Evolutionary conservation across 2,329 filamentous ascomycete genomes (phyloP).

Genomic region (Alternaria sp.): DNA sequence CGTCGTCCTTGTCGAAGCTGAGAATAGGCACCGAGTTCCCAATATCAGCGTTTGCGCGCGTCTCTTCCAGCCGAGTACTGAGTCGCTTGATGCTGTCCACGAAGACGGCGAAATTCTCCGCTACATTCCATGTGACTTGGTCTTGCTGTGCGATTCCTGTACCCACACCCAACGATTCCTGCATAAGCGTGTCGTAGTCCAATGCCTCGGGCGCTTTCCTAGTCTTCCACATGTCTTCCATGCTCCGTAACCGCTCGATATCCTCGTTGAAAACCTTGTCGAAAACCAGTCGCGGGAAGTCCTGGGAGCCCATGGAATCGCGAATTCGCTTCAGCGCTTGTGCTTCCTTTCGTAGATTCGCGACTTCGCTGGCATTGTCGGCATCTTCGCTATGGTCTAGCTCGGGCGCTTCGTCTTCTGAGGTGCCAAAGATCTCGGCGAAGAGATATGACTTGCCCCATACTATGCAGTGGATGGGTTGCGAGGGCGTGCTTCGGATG

Average conservation of each 20-base stretch:
- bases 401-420: slow-evolving; percentile 81
- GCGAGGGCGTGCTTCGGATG: slow-evolving; percentile 93
- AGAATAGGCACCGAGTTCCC: slow-evolving; percentile 66
- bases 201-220: slow-evolving; percentile 77
- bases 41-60: slow-evolving; percentile 65
- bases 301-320: slow-evolving; percentile 76
- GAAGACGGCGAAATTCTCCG: slow-evolving; percentile 87
- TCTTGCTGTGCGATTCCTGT: slow-evolving; percentile 68
- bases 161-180: slow-evolving; percentile 61
- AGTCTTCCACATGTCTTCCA: slow-evolving; percentile 97
- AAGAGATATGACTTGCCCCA: slow-evolving; percentile 98
- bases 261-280: slow-evolving; percentile 92
- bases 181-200: slow-evolving; percentile 69
- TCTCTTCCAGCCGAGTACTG: slow-evolving; percentile 73
- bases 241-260: slow-evolving; percentile 79
- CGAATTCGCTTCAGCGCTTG: slow-evolving; percentile 84
- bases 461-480: slow-evolving; percentile 98
- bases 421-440: slow-evolving; percentile 91
- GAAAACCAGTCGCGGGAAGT: slow-evolving; percentile 83
- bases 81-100: slow-evolving; percentile 81
- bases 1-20: slow-evolving; percentile 95
- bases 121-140: slow-evolving; percentile 80
- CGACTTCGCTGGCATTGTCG: slow-evolving; percentile 88
- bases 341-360: slow-evolving; percentile 84
- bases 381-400: slow-evolving; percentile 82